These are phyloP conservation scores for Xylaria hypoxylon DNA, from an alignment of 2,329 filamentous ascomycete species.

Conservation along the genomic window DNA sequence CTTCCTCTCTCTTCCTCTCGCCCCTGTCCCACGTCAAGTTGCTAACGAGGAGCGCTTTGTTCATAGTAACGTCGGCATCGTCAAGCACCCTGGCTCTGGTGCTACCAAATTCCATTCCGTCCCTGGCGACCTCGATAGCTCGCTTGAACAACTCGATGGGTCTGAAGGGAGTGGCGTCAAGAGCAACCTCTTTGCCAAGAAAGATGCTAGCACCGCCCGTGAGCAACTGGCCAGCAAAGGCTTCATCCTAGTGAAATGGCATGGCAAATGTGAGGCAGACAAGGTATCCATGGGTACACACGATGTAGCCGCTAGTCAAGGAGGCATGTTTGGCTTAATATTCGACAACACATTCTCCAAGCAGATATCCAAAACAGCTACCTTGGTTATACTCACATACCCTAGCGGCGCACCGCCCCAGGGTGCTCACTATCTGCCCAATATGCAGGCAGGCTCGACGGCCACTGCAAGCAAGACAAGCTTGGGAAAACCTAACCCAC, in stretches of 20 bases:
- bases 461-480: slow-evolving; percentile 61
- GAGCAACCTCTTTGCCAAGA: slow-evolving; percentile 62
- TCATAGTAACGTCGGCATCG: slow-evolving; percentile 89
- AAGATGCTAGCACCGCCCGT: slow-evolving; percentile 70
- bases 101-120: slow-evolving; percentile 61
- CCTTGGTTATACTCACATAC: slow-evolving; percentile 93
- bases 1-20: background rate
- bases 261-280: slow-evolving; percentile 95
- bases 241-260: slow-evolving; percentile 81
- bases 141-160: slow-evolving; percentile 60
- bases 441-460: slow-evolving; percentile 58
- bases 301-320: slow-evolving; percentile 78
- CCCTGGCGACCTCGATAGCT: slow-evolving; percentile 57
- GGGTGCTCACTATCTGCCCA: slow-evolving; percentile 76
- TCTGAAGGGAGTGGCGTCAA: slow-evolving; percentile 53
- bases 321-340: slow-evolving; percentile 94
- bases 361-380: slow-evolving; percentile 91
- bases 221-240: slow-evolving; percentile 74
- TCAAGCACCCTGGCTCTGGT: slow-evolving; percentile 90
- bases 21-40: background rate
- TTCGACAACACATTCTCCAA: slow-evolving; percentile 99
- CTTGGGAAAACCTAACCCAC: slow-evolving; percentile 62
- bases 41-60: slow-evolving; percentile 17
- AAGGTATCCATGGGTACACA: slow-evolving; percentile 92
- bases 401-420: slow-evolving; percentile 84